A percentile compares a stretch with the other conserved stretches of the same genome.
These are phyloP conservation scores for Botrytis fabae DNA, from an alignment of 2,329 filamentous ascomycete genomes.

Conservation along the genomic window DNA sequence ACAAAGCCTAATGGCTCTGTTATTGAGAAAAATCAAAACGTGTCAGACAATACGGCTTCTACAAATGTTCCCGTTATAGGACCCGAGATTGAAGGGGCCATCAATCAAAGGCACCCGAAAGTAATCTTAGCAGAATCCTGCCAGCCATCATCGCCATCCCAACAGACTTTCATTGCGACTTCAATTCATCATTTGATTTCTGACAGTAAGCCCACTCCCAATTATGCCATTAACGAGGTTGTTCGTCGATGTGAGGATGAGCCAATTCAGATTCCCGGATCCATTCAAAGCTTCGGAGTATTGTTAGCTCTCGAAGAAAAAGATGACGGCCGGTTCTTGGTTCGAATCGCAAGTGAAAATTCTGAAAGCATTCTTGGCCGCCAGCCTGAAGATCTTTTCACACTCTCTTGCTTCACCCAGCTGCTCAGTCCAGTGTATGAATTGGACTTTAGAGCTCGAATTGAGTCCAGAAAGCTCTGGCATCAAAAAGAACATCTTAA, in stretches of 20 bases:
- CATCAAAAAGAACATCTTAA: slow-evolving; percentile 58
- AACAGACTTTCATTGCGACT: slow-evolving; percentile 1
- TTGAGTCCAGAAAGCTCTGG: slow-evolving; percentile 13
- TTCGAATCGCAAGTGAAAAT: slow-evolving; percentile 80
- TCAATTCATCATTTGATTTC: slow-evolving; percentile 13
- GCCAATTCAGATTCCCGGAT: slow-evolving; percentile 68
- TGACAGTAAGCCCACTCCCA: neutral
- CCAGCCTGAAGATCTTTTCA: slow-evolving; percentile 73
- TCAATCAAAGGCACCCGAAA: slow-evolving; percentile 8
- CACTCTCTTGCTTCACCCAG: slow-evolving; percentile 74
- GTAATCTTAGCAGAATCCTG: slow-evolving; percentile 1
- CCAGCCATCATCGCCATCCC: slow-evolving; percentile 1
- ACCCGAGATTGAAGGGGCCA: neutral
- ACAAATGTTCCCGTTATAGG: neutral
- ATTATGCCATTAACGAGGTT: neutral
- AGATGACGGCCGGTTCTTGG: slow-evolving; percentile 63
- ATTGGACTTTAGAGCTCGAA: slow-evolving; percentile 11
- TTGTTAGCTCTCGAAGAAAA: slow-evolving; percentile 76
- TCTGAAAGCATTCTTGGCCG: slow-evolving; percentile 73
- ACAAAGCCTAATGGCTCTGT: no score
- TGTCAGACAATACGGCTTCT: neutral
- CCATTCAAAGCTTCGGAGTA: slow-evolving; percentile 72
- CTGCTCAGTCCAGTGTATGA: slow-evolving; percentile 77
- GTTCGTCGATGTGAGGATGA: slow-evolving; percentile 75
- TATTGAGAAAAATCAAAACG: neutral